These are phyloP conservation scores for Hypsizygus marmoreus DNA, from an alignment of 768 basidiomycete species.

Conservation along the genomic window DNA sequence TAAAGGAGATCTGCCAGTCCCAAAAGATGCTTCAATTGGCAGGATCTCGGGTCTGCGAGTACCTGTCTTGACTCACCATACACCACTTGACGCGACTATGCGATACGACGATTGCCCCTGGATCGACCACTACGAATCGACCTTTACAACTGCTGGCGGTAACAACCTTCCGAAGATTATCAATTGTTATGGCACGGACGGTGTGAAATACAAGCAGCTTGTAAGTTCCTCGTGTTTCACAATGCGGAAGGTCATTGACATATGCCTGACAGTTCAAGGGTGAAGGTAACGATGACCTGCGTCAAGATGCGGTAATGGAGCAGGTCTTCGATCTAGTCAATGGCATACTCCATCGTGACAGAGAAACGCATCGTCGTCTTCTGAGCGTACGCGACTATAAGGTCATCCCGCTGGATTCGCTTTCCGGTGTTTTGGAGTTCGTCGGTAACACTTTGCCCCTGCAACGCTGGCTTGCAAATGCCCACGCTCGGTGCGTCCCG, in stretches of 20 bases:
- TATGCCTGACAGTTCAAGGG: slow-evolving; percentile 76
- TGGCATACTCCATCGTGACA: slow-evolving; percentile 67
- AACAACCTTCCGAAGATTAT: slow-evolving; percentile 82
- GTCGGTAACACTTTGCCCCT: slow-evolving; percentile 78
- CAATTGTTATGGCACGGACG: slow-evolving; percentile 67
- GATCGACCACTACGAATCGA: slow-evolving; percentile 60
- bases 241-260: neutral
- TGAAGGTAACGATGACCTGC: slow-evolving; percentile 84
- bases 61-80: slow-evolving; percentile 80
- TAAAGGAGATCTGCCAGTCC: slow-evolving; percentile 40
- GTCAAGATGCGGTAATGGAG: slow-evolving; percentile 99
- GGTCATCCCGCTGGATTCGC: slow-evolving; percentile 79
- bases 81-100: slow-evolving; percentile 68
- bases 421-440: slow-evolving; percentile 89
- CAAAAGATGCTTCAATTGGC: slow-evolving; percentile 44
- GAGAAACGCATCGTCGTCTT: slow-evolving; percentile 71
- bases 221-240: slow-evolving; percentile 27
- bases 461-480: slow-evolving; percentile 56
- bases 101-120: slow-evolving; percentile 71
- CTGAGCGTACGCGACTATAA: slow-evolving; percentile 84
- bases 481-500: slow-evolving; percentile 65
- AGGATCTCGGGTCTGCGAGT: slow-evolving; percentile 59
- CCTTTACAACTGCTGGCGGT: slow-evolving; percentile 74
- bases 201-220: slow-evolving; percentile 71
- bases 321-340: slow-evolving; percentile 95